These are phyloP conservation scores for Melastoma candidum DNA, from an alignment of 441 rosid genomes.

Conservation along the genomic window DNA sequence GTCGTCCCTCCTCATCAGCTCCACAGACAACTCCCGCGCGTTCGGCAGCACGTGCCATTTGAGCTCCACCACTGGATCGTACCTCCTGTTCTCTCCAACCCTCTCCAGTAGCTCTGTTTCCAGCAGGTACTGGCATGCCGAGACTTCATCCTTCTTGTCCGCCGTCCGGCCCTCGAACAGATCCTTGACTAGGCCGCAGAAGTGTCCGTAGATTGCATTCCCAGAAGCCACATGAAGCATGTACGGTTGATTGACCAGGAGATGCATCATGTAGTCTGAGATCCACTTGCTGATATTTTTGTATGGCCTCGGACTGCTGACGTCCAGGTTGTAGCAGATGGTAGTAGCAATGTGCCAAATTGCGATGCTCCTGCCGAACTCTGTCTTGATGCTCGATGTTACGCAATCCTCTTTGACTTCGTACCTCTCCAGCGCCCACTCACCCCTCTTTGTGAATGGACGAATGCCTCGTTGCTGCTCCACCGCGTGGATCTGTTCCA, in stretches of 20 bases:
- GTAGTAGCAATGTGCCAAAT: neutral
- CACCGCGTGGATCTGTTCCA: too few species aligned
- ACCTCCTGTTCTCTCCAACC: too few species aligned
- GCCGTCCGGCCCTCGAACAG: too few species aligned
- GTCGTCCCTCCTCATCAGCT: neutral
- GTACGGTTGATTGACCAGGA: neutral
- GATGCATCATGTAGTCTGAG: slow-evolving; percentile 8
- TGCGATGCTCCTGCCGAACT: neutral
- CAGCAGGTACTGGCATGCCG: too few species aligned
- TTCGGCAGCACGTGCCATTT: too few species aligned
- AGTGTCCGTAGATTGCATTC: neutral
- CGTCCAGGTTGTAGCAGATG: neutral
- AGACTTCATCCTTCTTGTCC: too few species aligned
- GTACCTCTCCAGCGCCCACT: too few species aligned
- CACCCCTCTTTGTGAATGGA: neutral
- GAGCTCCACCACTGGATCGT: too few species aligned
- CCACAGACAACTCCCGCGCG: too few species aligned
- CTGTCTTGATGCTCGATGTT: neutral
- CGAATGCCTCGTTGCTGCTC: neutral
- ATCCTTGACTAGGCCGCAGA: neutral
- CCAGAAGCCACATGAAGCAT: neutral
- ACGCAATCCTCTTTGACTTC: too few species aligned
- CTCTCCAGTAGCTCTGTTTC: too few species aligned
- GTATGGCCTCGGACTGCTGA: neutral
- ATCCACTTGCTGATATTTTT: neutral